Evolutionary conservation across 2,329 filamentous ascomycete genomes (phyloP).

Genomic region (Colletotrichum sp.): DNA sequence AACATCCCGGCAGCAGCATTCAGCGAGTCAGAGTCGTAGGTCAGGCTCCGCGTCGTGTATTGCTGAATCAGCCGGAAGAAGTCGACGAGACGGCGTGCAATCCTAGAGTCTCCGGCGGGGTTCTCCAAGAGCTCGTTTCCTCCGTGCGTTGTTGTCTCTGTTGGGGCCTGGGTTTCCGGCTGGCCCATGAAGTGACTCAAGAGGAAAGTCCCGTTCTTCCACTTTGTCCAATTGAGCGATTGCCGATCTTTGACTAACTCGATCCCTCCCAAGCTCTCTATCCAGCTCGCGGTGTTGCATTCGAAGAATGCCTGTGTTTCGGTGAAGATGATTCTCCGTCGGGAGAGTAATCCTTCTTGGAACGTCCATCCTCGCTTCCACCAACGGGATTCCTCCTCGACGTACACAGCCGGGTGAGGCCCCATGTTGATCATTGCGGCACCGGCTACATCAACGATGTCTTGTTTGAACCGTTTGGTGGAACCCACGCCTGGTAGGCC

Average conservation of each 20-base stretch:
- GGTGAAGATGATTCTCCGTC: not conserved
- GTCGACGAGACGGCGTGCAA: not conserved
- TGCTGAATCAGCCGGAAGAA: not conserved
- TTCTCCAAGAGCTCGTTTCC: not conserved
- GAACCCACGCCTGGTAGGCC: not conserved
- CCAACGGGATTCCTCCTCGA: not conserved
- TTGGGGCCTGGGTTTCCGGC: not conserved
- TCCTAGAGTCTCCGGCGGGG: not conserved
- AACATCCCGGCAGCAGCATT: not conserved
- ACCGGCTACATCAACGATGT: not conserved
- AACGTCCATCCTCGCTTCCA: not conserved
- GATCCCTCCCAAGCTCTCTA: not conserved
- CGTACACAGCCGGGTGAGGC: not conserved
- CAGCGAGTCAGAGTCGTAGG: not conserved
- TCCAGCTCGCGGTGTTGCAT: not conserved
- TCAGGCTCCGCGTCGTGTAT: not conserved
- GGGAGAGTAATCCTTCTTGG: not conserved
- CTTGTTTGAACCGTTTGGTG: not conserved
- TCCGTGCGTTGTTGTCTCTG: not conserved
- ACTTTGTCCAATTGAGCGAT: not conserved
- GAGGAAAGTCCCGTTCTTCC: not conserved
- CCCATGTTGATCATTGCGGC: not conserved
- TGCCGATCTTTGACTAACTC: not conserved
- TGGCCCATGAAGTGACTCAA: not conserved
- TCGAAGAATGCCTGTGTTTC: not conserved